These are phyloP conservation scores for Pelargonium fulgidum DNA, from an alignment of 441 rosid genomes.

Conservation along the genomic window DNA sequence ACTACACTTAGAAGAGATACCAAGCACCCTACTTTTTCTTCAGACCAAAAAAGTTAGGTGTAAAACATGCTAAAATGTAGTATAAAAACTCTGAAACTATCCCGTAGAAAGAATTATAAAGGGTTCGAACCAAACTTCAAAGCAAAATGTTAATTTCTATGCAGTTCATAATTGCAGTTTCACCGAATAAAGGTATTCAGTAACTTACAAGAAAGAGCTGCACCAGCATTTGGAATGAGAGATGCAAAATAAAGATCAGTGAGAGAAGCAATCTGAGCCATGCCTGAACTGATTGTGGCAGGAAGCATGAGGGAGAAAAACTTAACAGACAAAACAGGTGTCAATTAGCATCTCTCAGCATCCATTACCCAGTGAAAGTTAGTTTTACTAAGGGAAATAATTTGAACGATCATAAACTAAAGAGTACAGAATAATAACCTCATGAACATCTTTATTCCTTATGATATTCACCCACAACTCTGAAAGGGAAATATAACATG, in stretches of 20 bases:
- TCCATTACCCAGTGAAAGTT: not conserved
- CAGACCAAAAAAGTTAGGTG: not conserved
- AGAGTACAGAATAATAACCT: not conserved
- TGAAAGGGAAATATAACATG: not conserved
- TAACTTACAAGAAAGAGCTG: constrained; percentile 7
- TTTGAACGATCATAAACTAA: not conserved
- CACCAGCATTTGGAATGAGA: not conserved
- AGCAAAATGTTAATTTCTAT: not conserved
- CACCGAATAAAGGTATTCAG: not conserved
- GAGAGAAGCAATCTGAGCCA: constrained; percentile 8
- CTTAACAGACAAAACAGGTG: not conserved
- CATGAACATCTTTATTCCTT: constrained; percentile 6
- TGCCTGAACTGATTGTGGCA: constrained; percentile 9
- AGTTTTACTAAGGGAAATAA: not conserved
- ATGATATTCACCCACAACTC: constrained; percentile 2
- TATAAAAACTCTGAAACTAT: not conserved
- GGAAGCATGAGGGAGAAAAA: constrained; percentile 9
- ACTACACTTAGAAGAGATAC: not conserved
- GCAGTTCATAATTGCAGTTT: not conserved
- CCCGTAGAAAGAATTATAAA: not conserved
- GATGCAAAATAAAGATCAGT: constrained; percentile 11
- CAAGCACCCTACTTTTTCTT: not conserved
- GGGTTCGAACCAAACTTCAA: not conserved
- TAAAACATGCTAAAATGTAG: not conserved
- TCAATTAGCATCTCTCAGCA: constrained; percentile 6